phyloP scores from a whole-genome alignment of 179 eudicot genomes.

The Gypsophila paniculata region DNA sequence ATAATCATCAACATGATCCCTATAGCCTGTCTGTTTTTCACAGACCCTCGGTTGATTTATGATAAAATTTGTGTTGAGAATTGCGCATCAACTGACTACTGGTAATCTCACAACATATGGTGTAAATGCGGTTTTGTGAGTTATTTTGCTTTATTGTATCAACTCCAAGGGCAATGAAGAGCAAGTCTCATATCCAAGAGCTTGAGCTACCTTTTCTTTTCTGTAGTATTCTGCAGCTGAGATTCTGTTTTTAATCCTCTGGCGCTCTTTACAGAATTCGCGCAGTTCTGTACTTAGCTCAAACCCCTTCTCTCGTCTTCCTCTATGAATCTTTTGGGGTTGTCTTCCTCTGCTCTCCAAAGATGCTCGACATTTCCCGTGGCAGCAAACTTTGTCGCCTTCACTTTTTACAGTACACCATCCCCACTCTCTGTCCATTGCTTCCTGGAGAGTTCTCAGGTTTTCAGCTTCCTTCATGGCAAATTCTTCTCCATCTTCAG shows the following conservation, averaged over 20 bases:
- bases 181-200: no score
- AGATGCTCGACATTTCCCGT: constrained; percentile 22
- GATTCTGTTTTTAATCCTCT: constrained; percentile 24
- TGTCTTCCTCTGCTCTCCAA: constrained; percentile 3
- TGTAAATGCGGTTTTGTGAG: no score
- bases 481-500: constrained; percentile 3
- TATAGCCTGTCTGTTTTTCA: no score
- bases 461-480: constrained; percentile 14
- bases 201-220: constrained; percentile 17
- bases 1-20: no score
- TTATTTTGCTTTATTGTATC: no score
- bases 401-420: background rate
- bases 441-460: background rate
- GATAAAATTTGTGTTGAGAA: no score
- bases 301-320: constrained; percentile 21
- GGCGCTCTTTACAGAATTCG: constrained; percentile 13
- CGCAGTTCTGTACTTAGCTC: constrained; percentile 11
- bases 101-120: no score
- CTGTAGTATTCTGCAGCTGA: constrained; percentile 22
- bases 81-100: no score
- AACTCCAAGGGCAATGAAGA: no score
- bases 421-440: background rate
- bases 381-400: constrained; percentile 16
- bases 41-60: no score
- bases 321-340: constrained; percentile 12